Evolutionary conservation across 1,284 basidiomycete species (phyloP).

Genomic region (Trametes polyzona): DNA sequence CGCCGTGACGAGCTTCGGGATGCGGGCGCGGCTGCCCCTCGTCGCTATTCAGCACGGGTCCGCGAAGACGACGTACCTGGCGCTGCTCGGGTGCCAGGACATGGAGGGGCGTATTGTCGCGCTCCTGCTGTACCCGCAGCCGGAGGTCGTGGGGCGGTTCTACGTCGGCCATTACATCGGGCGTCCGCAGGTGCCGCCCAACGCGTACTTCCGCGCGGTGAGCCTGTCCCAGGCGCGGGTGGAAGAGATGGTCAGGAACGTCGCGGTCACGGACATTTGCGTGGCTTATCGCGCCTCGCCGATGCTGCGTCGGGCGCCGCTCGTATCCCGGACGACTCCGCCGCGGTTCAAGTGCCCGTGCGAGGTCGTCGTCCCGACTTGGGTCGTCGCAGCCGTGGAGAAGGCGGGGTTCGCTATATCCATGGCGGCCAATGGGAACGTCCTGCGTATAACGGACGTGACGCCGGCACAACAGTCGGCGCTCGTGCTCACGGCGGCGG

Average conservation of each 20-base stretch:
- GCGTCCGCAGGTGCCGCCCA: constrained; percentile 14
- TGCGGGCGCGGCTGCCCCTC: constrained; percentile 18
- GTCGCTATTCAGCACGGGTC: constrained; percentile 12
- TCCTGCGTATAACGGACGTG: constrained; percentile 8
- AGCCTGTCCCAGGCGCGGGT: constrained; percentile 4
- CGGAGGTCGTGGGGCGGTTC: constrained; percentile 5
- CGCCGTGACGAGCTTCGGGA: constrained; percentile 17
- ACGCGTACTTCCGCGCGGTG: constrained; percentile 20
- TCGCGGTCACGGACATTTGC: constrained; percentile 15
- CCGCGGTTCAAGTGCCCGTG: constrained; percentile 19
- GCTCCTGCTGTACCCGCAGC: constrained; percentile 18
- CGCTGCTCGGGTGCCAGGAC: constrained; percentile 18
- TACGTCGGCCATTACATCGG: constrained; percentile 25
- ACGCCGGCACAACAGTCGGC: neutral
- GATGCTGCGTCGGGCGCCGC: neutral
- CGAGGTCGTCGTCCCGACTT: constrained; percentile 17
- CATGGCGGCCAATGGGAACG: neutral
- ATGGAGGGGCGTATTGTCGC: constrained; percentile 12
- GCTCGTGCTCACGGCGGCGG: constrained; percentile 7
- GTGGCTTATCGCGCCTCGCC: constrained; percentile 9
- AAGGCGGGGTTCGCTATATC: constrained; percentile 4
- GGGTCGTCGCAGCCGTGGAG: constrained; percentile 1
- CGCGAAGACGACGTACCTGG: constrained; percentile 18
- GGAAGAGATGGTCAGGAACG: neutral
- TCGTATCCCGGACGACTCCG: neutral